Conservation (phyloP, 1,284 basidiomycete species). For the Ustilago loliicola region DNA sequence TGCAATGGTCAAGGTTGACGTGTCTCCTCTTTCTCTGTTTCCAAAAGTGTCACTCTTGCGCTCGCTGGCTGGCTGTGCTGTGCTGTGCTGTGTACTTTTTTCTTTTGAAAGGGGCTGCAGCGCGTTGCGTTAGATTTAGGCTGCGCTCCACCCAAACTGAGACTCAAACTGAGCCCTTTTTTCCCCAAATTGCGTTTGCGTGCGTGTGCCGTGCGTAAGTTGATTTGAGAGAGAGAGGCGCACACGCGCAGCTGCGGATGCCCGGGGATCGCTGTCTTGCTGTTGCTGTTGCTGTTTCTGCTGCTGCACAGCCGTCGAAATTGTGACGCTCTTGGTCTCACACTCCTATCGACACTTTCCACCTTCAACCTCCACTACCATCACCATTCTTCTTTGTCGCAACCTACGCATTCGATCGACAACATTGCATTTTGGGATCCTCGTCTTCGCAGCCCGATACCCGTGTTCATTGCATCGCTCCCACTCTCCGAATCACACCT, state of each 20-base stretch:
- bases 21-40: background rate
- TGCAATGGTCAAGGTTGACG: no score
- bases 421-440: background rate
- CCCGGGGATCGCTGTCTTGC: conserved; percentile 11
- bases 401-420: conserved; percentile 1
- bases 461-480: background rate
- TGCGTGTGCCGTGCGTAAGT: conserved; percentile 10
- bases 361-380: conserved; percentile 27
- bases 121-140: background rate
- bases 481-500: background rate
- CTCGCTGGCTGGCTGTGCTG: no score
- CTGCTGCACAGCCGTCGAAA: background rate
- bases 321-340: background rate
- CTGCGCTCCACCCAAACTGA: conserved; percentile 3
- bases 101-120: background rate
- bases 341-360: background rate
- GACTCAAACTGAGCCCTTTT: conserved; percentile 2
- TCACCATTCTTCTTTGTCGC: conserved; percentile 1
- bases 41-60: no score
- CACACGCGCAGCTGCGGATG: conserved; percentile 22
- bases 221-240: background rate
- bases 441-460: background rate
- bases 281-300: conserved; percentile 11
- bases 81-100: background rate
- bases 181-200: background rate